phyloP scores from a whole-genome alignment of 345 rosid species.

The Eucalyptus melliodora region DNA sequence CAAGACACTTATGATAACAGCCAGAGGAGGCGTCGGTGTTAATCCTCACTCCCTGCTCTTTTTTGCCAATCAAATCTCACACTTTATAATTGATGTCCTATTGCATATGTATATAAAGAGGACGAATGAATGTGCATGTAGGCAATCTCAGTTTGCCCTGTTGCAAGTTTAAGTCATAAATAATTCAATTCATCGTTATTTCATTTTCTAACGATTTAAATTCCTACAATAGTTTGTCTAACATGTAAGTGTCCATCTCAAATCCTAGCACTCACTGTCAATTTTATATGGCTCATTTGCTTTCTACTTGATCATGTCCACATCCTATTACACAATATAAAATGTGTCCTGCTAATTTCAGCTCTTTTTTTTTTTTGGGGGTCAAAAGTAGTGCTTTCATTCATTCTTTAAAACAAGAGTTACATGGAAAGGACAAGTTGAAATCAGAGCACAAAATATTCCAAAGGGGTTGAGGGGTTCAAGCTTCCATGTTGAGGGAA shows the following conservation, averaged over 20 bases:
- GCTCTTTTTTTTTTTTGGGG: too few relatives aligned
- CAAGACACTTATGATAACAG: not conserved
- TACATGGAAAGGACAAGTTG: too few relatives aligned
- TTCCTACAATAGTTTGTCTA: not conserved
- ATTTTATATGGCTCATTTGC: not conserved
- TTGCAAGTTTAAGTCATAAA: not conserved
- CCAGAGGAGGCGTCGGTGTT: not conserved
- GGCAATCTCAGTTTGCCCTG: not conserved
- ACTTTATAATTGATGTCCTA: not conserved
- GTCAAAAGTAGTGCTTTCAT: too few relatives aligned
- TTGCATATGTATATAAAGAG: not conserved
- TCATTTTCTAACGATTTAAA: not conserved
- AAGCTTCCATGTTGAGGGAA: too few relatives aligned
- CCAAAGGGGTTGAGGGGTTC: too few relatives aligned
- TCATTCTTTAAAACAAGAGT: too few relatives aligned
- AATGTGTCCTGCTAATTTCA: not conserved
- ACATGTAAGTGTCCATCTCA: not conserved
- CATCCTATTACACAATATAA: not conserved
- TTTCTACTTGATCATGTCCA: not conserved
- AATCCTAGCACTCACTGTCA: not conserved
- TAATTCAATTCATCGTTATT: not conserved
- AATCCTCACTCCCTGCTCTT: not conserved
- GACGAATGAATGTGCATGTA: not conserved
- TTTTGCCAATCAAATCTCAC: not conserved
- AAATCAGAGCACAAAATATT: too few relatives aligned